Conservation (phyloP, 495 filamentous ascomycete species). For the Penicillium coprophilum region DNA sequence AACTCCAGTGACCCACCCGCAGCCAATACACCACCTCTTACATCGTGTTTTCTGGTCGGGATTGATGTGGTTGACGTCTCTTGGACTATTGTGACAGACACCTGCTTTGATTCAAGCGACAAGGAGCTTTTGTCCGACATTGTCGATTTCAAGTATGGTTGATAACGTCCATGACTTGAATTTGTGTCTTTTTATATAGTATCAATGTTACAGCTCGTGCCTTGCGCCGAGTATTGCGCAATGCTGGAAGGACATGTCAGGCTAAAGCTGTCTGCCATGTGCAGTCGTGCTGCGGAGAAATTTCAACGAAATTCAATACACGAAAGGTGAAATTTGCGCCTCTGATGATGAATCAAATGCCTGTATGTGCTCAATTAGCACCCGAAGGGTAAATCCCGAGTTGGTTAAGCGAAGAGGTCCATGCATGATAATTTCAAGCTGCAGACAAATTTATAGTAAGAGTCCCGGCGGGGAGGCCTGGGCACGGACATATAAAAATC, state of each 20-base stretch:
- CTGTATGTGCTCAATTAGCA: not conserved
- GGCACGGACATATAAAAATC: too few species aligned
- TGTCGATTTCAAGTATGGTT: not conserved
- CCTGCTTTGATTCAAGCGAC: conserved; percentile 1
- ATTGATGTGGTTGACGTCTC: not conserved
- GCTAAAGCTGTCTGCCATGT: not conserved
- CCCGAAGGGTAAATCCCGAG: not conserved
- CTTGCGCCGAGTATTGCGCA: not conserved
- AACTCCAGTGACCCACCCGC: conserved; percentile 3
- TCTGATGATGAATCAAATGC: not conserved
- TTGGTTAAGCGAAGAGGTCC: not conserved
- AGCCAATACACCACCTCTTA: not conserved
- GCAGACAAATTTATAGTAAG: too few species aligned
- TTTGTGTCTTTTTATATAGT: not conserved
- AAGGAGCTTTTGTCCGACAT: conserved; percentile 1
- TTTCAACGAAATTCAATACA: too few species aligned
- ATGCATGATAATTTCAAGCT: too few species aligned
- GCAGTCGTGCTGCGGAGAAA: not conserved
- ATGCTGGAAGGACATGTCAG: not conserved
- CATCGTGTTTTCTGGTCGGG: not conserved
- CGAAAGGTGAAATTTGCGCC: not conserved
- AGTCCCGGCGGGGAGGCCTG: too few species aligned
- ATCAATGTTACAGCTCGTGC: not conserved
- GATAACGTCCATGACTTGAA: not conserved
- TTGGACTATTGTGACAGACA: not conserved